phyloP scores from a whole-genome alignment of 2,329 filamentous ascomycete genomes.

The Aspergillus novofumigatus region DNA sequence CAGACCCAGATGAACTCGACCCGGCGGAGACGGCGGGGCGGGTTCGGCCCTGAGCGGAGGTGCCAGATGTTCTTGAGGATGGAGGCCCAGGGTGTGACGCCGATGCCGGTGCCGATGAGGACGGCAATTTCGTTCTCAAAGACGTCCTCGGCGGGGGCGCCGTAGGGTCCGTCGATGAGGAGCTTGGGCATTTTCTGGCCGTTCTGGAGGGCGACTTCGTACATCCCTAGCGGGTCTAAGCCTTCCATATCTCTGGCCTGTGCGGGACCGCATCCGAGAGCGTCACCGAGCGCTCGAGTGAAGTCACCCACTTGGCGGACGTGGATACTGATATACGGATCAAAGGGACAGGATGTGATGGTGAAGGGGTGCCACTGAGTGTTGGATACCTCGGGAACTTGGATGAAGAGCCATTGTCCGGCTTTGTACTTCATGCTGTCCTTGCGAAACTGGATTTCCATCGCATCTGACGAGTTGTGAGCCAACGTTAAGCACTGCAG shows the following conservation, averaged over 20 bases:
- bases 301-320: slow-evolving; percentile 97
- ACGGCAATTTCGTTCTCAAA: slow-evolving; percentile 85
- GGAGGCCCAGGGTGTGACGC: slow-evolving; percentile 80
- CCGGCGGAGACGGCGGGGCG: slow-evolving; percentile 79
- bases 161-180: slow-evolving; percentile 91
- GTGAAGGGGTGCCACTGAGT: slow-evolving; percentile 99
- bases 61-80: slow-evolving; percentile 99
- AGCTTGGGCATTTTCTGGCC: slow-evolving; percentile 87
- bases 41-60: slow-evolving; percentile 82
- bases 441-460: slow-evolving; percentile 96
- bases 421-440: slow-evolving; percentile 97
- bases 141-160: slow-evolving; percentile 94
- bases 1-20: slow-evolving; percentile 99
- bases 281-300: slow-evolving; percentile 87
- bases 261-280: slow-evolving; percentile 82
- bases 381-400: slow-evolving; percentile 80
- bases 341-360: slow-evolving; percentile 95
- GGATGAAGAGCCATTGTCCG: slow-evolving; percentile 96
- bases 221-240: slow-evolving; percentile 92
- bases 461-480: slow-evolving; percentile 59
- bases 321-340: slow-evolving; percentile 91
- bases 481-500: neutral
- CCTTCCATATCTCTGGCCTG: slow-evolving; percentile 88
- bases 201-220: slow-evolving; percentile 91
- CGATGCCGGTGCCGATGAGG: slow-evolving; percentile 77